phyloP scores from a whole-genome alignment of 495 filamentous ascomycete genomes.

The Penicillium roqueforti region DNA sequence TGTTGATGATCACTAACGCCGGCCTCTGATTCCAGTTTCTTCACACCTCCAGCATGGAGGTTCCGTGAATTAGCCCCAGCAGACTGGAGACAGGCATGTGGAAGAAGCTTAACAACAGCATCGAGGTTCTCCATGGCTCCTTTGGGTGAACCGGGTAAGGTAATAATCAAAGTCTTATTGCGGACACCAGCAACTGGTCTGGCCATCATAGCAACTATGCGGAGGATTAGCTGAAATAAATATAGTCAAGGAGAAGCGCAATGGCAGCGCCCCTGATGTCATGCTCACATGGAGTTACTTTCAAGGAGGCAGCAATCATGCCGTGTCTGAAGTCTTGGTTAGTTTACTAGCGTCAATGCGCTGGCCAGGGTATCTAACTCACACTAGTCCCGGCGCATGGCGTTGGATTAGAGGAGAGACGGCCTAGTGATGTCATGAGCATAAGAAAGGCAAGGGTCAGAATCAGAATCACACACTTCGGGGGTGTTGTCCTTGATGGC shows the following conservation, averaged over 20 bases:
- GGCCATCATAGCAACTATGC: slow-evolving; percentile 91
- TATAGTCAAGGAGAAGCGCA: slow-evolving; percentile 9
- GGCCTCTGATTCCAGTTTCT: slow-evolving; percentile 80
- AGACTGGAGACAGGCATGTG: slow-evolving; percentile 89
- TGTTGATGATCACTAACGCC: slow-evolving; percentile 50
- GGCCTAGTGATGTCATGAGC: slow-evolving; percentile 52
- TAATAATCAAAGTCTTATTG: slow-evolving; percentile 79
- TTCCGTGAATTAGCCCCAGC: slow-evolving; percentile 75
- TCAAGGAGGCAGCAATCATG: slow-evolving; percentile 83
- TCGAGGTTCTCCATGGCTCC: slow-evolving; percentile 96
- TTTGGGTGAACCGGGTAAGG: slow-evolving; percentile 91
- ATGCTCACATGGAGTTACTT: slow-evolving; percentile 81
- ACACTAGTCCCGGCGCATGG: slow-evolving; percentile 85
- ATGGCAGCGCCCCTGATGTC: slow-evolving; percentile 13
- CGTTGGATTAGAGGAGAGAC: slow-evolving; percentile 77
- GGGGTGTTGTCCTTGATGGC: slow-evolving; percentile 83
- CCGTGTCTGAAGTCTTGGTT: slow-evolving; percentile 59
- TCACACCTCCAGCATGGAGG: slow-evolving; percentile 75
- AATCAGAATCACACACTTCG: slow-evolving; percentile 54
- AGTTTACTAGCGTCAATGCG: slow-evolving; percentile 17
- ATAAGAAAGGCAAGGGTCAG: slow-evolving; percentile 4
- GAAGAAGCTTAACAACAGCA: slow-evolving; percentile 80
- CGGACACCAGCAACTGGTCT: slow-evolving; percentile 88
- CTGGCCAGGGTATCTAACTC: slow-evolving; percentile 27
- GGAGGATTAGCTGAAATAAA: slow-evolving; percentile 18